phyloP scores from a whole-genome alignment of 2,329 filamentous ascomycete species.

The Septoria linicola region DNA sequence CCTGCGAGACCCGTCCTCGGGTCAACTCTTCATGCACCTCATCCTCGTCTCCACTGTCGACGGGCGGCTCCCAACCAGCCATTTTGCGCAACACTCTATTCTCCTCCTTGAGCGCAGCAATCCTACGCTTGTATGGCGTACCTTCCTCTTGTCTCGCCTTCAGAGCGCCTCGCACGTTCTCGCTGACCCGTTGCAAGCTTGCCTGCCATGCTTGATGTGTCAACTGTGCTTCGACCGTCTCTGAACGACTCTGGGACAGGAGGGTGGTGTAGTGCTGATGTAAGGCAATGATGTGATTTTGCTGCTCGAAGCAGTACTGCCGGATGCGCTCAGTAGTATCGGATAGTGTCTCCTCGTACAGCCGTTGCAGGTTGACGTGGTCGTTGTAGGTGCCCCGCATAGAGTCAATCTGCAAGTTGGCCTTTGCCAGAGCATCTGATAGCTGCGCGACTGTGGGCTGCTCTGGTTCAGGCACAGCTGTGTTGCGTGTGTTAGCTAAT shows the following conservation, averaged over 20 bases:
- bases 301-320: slow-evolving; percentile 42
- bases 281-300: slow-evolving; percentile 44
- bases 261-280: slow-evolving; percentile 51
- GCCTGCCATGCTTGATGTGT: slow-evolving; percentile 53
- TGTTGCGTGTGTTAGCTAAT: background rate
- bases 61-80: slow-evolving; percentile 47
- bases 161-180: slow-evolving; percentile 43
- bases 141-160: slow-evolving; percentile 41
- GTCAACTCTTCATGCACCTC: slow-evolving; percentile 20
- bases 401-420: slow-evolving; percentile 31
- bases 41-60: slow-evolving; percentile 43
- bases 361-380: slow-evolving; percentile 31
- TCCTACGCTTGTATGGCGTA: slow-evolving; percentile 40
- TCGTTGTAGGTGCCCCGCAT: slow-evolving; percentile 32
- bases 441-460: slow-evolving; percentile 35
- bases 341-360: slow-evolving; percentile 44
- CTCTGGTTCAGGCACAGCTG: slow-evolving; percentile 24
- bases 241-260: slow-evolving; percentile 45
- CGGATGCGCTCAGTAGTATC: slow-evolving; percentile 36
- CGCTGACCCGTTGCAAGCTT: slow-evolving; percentile 44
- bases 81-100: slow-evolving; percentile 47
- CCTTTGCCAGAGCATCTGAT: slow-evolving; percentile 29
- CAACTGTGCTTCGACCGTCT: slow-evolving; percentile 48
- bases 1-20: slow-evolving; percentile 9
- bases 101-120: slow-evolving; percentile 48